Evolutionary conservation across 257 asterid genomes (phyloP), one percentile per base, ranked within the genome.

Genomic region (Lycium ferocissimum): DNA sequence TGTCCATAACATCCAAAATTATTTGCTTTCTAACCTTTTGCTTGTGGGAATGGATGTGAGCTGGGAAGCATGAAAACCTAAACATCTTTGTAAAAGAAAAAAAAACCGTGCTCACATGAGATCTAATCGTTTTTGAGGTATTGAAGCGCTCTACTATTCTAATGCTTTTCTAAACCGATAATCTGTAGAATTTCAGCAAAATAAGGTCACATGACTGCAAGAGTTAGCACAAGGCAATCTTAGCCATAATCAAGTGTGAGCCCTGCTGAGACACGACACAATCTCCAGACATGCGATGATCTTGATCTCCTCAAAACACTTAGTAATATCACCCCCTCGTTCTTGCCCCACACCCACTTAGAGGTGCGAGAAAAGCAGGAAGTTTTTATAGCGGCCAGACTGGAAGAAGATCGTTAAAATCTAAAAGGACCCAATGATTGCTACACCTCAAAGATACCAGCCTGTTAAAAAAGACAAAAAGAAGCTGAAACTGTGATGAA

Each of bases 231-330:
- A 86, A 88, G 93, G 79, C 33, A 87, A 85, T 85, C 88, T 97
- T 97, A 97, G 98, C 99, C 99, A 82, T 97, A 97, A 87, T 97
- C 99, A 87, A 95, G 84, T 3, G 97, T 90, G 85, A 95, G 90
- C 54, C 98, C 99, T 86, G 89, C 97, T n/a, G 97, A 93, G 84
- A 91, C 89, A 58, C 99, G 97, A 90, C 98, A 92, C 94, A 97
- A 78, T 92, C 99, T 95, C 99, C 99, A 96, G 83, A 96, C 87
- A 85, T 91, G 94, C 3, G 98, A 94, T 84, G 98, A 94, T 88
- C 95, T 93, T 80, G 98, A 95, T 83, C 96, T 93, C 91, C 98
- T 90, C 76, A 90, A 87, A 85, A 87, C 95, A 88, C 92, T 91
- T 84, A 89, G 73, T 38, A 94, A 83, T 84, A 91, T 88, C 86